Evolutionary conservation across 345 rosid species (phyloP), one percentile per base, ranked within the genome.

Genomic region (Eucalyptus curtisii): DNA sequence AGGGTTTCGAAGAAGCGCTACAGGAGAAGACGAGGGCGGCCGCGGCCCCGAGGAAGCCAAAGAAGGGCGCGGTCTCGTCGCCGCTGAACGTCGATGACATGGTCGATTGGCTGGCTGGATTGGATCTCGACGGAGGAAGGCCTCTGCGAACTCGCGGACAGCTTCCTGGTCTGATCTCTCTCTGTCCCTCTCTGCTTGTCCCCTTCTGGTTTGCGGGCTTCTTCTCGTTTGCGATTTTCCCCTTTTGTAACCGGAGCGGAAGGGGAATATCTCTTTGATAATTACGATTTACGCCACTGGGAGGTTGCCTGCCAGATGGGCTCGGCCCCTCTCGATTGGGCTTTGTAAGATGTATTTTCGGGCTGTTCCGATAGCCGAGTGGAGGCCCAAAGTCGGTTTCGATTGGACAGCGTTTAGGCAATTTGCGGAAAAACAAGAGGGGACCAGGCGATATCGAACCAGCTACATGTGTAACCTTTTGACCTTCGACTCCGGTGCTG

Each of bases 1-100:
- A 71, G 85, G 71, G 88, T 49, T 68, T 68, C 25, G 82, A 40
- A 37, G 15, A 25, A 42, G 13, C 61, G 24, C 85, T 91, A 93
- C 94, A 93, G 87, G 94, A 93, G 92, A 93, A 93, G 89, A 93
- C 93, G 89, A 93, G 94, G 40, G 94, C 94, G 2, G 94, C 92
- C 15, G 94, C 94, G 81, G 94, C 93, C 87, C 94, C 94, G 53
- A 93, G 94, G 93, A 93, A 93, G 88, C 93, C 94, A 50, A 93
- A 93, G 91, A 93, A 91, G 8, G 94, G 94, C 4, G 94, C 94
- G 13, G 93, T 93, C 90, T 91, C 94, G 86, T 93, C 93, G 82
- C 94, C 94, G 87, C 92, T 91, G 91, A 93, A 93, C 68, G 88
- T 25, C 40, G 90, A 89, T 31, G 90, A 17, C 90, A 86, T 86